Evolutionary conservation across 2,329 filamentous ascomycete genomes (phyloP).

Genomic region (Penicillium sp.): DNA sequence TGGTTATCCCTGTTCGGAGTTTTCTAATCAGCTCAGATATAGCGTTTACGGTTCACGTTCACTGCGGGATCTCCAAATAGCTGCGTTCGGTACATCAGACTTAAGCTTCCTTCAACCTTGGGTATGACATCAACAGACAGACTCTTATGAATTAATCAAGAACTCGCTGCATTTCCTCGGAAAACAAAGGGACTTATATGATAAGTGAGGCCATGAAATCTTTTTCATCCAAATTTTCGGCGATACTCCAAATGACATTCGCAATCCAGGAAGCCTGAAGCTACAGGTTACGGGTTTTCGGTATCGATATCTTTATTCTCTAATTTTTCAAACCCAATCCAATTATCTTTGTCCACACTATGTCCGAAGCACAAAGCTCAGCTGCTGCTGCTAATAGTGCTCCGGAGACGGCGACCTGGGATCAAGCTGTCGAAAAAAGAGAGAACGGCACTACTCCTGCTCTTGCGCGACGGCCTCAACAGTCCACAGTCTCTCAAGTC

Average conservation of each 20-base stretch:
- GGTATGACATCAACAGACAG: neutral
- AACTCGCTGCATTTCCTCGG: neutral
- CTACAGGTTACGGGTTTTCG: neutral
- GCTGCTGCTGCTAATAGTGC: neutral
- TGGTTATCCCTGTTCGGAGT: neutral
- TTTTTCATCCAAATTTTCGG: neutral
- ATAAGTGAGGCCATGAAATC: neutral
- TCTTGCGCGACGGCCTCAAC: neutral
- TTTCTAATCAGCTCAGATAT: neutral
- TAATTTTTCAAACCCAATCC: neutral
- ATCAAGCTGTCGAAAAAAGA: neutral
- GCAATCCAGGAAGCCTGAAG: neutral
- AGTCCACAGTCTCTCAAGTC: conserved; percentile 27
- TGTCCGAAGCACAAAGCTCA: neutral
- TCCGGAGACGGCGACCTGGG: neutral
- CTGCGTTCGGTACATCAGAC: neutral
- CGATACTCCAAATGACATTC: neutral
- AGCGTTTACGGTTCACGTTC: neutral
- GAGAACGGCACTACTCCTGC: neutral
- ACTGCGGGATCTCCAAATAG: neutral
- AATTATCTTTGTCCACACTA: neutral
- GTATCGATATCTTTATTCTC: neutral
- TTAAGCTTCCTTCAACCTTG: neutral
- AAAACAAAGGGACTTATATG: neutral
- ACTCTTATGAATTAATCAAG: neutral